Conservation (phyloP, 495 filamentous ascomycete genomes). For the Penicillium atrosanguineum region DNA sequence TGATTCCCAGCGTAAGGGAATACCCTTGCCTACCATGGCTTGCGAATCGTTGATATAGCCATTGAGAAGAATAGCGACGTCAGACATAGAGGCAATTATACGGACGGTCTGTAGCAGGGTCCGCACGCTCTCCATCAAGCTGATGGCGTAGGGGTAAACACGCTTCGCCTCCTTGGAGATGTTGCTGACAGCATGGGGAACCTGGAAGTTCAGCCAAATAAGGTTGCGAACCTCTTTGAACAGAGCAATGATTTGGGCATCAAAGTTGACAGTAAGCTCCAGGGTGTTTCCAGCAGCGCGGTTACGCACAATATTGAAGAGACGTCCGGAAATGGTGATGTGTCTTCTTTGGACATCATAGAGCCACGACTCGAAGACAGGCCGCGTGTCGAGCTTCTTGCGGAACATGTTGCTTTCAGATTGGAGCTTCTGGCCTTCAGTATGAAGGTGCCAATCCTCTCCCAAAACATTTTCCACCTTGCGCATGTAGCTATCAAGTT, state of each 20-base stretch:
- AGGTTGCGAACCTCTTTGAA: conserved; percentile 99
- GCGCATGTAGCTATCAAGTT: conserved; percentile 93
- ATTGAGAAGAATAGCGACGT: conserved; percentile 80
- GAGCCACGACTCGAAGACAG: conserved; percentile 93
- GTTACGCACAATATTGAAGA: conserved; percentile 87
- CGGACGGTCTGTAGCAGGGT: conserved; percentile 85
- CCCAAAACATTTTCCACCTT: conserved; percentile 95
- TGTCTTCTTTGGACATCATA: conserved; percentile 82
- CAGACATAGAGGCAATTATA: conserved; percentile 75
- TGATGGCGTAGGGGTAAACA: conserved; percentile 96
- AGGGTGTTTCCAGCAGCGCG: conserved; percentile 80
- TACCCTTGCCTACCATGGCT: conserved; percentile 73
- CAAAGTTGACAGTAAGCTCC: conserved; percentile 92
- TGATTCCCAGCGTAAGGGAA: conserved; percentile 91
- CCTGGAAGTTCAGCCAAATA: conserved; percentile 85
- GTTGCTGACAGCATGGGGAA: conserved; percentile 91
- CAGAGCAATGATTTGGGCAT: conserved; percentile 90
- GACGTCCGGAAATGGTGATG: conserved; percentile 82
- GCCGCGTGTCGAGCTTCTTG: conserved; percentile 90
- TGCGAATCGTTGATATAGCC: conserved; percentile 90
- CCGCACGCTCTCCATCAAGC: conserved; percentile 94
- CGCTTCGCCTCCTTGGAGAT: conserved; percentile 95
- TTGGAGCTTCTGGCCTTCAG: conserved; percentile 92
- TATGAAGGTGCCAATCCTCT: conserved; percentile 86
- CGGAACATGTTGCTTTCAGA: conserved; percentile 85